Base-by-base conservation (phyloP, 352 stramenopile species). In the Phytopythium kandeliae region DNA sequence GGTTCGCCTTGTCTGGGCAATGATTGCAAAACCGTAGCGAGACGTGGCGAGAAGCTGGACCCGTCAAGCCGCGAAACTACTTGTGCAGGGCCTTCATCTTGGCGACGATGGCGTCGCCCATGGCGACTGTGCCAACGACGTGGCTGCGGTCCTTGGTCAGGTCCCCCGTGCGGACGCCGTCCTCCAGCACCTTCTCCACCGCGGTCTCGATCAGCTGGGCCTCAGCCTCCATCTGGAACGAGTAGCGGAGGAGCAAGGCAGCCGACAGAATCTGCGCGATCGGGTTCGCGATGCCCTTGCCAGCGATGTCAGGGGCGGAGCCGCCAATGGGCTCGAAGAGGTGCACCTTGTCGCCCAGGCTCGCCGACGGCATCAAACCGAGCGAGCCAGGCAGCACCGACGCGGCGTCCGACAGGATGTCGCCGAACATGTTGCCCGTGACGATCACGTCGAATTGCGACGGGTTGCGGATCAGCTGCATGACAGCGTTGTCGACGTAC, bases 381-480 rank as follows among this genome's bases (percentile, higher is more conserved):
- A 99, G 82, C 54, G 92, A 98, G 35, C 97, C 97, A 12, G 98
- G 96, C 33, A 99, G 74, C 83, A 99, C 98, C 22, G 87, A 98
- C 30, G 96, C 96, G 34, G 98, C 96, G 61, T 99, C 97, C 58
- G 92, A 98, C 5, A 99, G 62, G 62, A 99, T 99, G 71, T 99
- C 97, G 45, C 97, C 97, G 72, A 99, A 99, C 73, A 99, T 98
- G 77, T 99, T 99, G 58, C 96, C 96, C 31, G 90, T 98, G 31
- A 98, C 96, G 67, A 99, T 98, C 41, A 98, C 97, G 68, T 99
- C 97, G 62, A 99, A 99, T 78, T 99, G 96, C 56, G 96, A 98
- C 31, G 97, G 97, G 67, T 91, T 98, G 62, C 96, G 85, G 65
- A 99, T 99, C 30, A 99, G 65, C 70, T 98, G 92, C 96, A 99